Conservation (phyloP, 148 eudicot species). For the Chenopodium quinoa region DNA sequence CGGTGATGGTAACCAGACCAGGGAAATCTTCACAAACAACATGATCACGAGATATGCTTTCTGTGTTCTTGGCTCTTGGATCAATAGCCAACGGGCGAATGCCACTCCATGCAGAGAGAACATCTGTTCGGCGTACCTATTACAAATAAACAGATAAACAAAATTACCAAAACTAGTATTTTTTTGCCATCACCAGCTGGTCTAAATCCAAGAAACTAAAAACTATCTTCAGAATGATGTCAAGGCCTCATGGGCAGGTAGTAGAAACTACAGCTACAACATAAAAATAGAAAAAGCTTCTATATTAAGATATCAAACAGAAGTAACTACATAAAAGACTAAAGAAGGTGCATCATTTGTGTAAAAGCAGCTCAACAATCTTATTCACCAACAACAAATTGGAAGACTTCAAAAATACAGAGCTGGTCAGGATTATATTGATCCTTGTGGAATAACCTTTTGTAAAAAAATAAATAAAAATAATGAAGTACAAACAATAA, state of each 20-base stretch:
- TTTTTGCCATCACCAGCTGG: neutral
- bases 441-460: too few relatives aligned
- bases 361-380: neutral
- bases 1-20: conserved; percentile 93
- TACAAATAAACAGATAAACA: neutral
- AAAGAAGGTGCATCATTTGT: neutral
- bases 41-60: conserved; percentile 94
- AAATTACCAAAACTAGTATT: neutral
- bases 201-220: neutral
- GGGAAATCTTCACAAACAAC: conserved; percentile 91
- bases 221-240: neutral
- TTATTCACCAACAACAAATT: neutral
- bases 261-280: neutral
- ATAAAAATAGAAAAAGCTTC: neutral
- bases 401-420: neutral
- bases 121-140: conserved; percentile 91
- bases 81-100: conserved; percentile 96
- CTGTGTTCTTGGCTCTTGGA: conserved; percentile 89
- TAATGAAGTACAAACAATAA: too few relatives aligned
- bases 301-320: neutral
- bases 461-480: too few relatives aligned
- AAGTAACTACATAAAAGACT: neutral
- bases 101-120: conserved; percentile 99
- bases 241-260: too few relatives aligned
- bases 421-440: neutral